Evolutionary conservation across 495 filamentous ascomycete genomes (phyloP).

Genomic region (Penicillium bialowiezense): DNA sequence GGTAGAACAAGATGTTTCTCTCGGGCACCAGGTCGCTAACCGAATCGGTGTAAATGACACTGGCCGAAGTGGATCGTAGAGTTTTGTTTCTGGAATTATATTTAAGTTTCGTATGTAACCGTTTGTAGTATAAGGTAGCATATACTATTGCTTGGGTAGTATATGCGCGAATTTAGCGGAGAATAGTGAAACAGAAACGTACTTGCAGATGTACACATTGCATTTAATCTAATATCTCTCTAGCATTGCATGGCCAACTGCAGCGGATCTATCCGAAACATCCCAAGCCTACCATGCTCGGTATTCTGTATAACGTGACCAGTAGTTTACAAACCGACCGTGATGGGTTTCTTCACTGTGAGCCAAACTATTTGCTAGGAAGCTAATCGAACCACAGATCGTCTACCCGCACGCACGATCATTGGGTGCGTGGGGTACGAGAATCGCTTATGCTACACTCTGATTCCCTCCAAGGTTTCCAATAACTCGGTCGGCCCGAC

Average conservation of each 20-base stretch:
- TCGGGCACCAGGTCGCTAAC: too few species aligned
- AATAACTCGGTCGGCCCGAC: neutral
- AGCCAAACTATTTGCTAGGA: neutral
- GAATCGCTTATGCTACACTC: neutral
- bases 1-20: too few species aligned
- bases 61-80: slow-evolving; percentile 8
- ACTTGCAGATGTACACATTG: slow-evolving; percentile 1
- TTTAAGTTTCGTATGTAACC: slow-evolving; percentile 8
- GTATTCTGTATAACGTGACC: neutral
- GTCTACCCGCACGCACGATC: neutral
- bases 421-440: neutral
- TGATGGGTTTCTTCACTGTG: slow-evolving; percentile 1
- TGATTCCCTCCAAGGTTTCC: neutral
- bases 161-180: slow-evolving; percentile 2
- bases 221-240: neutral
- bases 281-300: neutral
- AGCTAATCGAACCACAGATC: neutral
- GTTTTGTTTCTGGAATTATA: slow-evolving; percentile 12
- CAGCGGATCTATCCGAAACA: slow-evolving; percentile 19
- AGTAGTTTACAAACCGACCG: neutral
- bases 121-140: slow-evolving; percentile 1
- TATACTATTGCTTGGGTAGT: neutral
- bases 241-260: slow-evolving; percentile 1
- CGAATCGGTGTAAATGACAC: neutral
- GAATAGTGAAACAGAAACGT: neutral